phyloP scores from a whole-genome alignment of 164 flowering plant species.

The Hamamelis virginiana region DNA sequence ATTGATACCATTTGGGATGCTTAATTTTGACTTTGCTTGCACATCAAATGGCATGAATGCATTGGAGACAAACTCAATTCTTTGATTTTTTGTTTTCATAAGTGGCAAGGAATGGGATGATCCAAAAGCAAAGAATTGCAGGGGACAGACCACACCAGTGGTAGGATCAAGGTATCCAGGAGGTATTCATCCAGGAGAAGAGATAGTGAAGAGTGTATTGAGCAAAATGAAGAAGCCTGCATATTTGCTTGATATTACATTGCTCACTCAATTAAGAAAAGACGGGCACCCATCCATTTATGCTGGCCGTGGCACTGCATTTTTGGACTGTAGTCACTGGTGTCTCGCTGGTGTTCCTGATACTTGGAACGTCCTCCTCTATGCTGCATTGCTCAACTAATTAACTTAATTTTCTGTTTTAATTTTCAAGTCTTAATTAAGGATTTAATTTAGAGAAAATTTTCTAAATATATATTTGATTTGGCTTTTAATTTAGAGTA shows the following conservation, averaged over 20 bases:
- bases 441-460: too few relatives aligned
- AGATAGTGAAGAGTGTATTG: conserved; percentile 29
- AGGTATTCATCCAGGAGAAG: conserved; percentile 19
- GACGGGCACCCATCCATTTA: conserved; percentile 59
- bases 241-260: conserved; percentile 39
- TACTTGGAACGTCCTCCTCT: conserved; percentile 34
- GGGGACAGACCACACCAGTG: conserved; percentile 34
- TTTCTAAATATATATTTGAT: too few relatives aligned
- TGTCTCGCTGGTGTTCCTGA: conserved; percentile 34
- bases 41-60: too few relatives aligned
- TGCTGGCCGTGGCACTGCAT: background rate
- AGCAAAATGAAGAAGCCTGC: conserved; percentile 30
- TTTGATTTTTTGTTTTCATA: background rate
- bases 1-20: too few relatives aligned
- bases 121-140: conserved; percentile 24
- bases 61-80: background rate
- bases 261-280: conserved; percentile 48
- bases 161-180: conserved; percentile 42
- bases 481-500: too few relatives aligned
- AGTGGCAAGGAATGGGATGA: conserved; percentile 41
- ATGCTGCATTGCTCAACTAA: conserved; percentile 4
- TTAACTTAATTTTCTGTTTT: too few relatives aligned
- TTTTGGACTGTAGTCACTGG: conserved; percentile 36
- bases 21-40: too few relatives aligned
- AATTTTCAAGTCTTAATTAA: too few relatives aligned